Base-by-base conservation (phyloP, 129 eudicot species). In the Apium graveolens region DNA sequence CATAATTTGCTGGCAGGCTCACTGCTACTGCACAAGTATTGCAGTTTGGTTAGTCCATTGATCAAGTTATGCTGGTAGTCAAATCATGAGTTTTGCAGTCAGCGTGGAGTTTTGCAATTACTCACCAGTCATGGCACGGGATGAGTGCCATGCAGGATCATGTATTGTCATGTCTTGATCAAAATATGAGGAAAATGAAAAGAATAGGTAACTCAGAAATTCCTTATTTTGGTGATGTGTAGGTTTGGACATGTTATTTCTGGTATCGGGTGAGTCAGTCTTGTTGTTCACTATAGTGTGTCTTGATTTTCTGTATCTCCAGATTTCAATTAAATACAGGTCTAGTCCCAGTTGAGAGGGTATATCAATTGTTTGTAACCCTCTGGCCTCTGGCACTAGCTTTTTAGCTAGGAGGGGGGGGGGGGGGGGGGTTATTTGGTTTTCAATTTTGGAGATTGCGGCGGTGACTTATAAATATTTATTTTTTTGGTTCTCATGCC, bases 1-100 rank as follows among this genome's bases (percentile, higher is more conserved):
- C 92, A n/a, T 90, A 86, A 90, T 86, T 62, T 79, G 24, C 35
- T 24, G 43, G 43, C 26, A 38, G 26, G 46, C 21, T 21, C 43
- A 38, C 42, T 17, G 48, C 46, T 41, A 39, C 5, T 72, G 76
- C 18, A 24, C 37, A 72, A 41, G n/a, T 72, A 4, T 42, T 72
- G 79, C 76, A 39, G 80, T 83, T 76, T 34, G 29, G 38, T 73
- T 44, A 43, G 17, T 82, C 48, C 76, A 46, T 74, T 39, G 46
- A 42, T 71, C 65, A 63, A 80, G 74, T 70, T 63, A 76, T 73
- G 89, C 60, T 81, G 77, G 35, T 73, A 24, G 35, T 71, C 26
- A 73, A 41, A 73, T 55, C 27, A 32, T 29, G 76, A 73, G 76
- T 73, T 41, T 43, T 68, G 76, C 53, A 73, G 77, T 73, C 76